Conservation (phyloP, 2,329 filamentous ascomycete species). For the Chrysosporium queenslandicum region DNA sequence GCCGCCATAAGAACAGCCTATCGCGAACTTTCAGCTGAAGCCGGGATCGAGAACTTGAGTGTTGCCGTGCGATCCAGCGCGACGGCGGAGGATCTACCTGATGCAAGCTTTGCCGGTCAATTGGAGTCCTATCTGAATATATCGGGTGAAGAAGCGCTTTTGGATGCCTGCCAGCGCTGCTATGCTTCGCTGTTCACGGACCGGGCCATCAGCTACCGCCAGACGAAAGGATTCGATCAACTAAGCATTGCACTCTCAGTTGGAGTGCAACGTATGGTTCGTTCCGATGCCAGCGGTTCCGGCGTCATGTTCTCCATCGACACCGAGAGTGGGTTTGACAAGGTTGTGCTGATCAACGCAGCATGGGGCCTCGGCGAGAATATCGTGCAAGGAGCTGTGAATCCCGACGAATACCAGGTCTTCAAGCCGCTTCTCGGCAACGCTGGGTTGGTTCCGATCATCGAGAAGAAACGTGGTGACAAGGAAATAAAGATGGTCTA, state of each 20-base stretch:
- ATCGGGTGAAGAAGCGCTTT: conserved; percentile 23
- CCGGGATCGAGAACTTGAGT: conserved; percentile 1
- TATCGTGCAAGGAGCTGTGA: conserved; percentile 31
- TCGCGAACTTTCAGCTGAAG: not conserved
- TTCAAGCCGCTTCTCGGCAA: conserved; percentile 4
- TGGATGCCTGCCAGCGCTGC: conserved; percentile 31
- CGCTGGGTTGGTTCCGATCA: not conserved
- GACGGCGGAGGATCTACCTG: conserved; percentile 33
- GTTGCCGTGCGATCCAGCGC: conserved; percentile 34
- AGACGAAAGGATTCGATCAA: conserved; percentile 20
- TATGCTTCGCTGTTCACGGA: conserved; percentile 35
- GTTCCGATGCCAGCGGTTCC: conserved; percentile 25
- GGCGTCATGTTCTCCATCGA: conserved; percentile 37
- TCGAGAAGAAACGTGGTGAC: conserved; percentile 3
- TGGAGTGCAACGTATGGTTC: conserved; percentile 24
- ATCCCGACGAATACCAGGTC: conserved; percentile 24
- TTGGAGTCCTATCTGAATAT: conserved; percentile 34
- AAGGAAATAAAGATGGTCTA: conserved; percentile 1
- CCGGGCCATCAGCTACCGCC: conserved; percentile 31
- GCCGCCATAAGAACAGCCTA: not conserved
- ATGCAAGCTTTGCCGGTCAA: conserved; percentile 34
- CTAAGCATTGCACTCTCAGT: conserved; percentile 20
- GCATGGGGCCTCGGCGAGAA: conserved; percentile 35
- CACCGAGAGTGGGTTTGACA: conserved; percentile 34
- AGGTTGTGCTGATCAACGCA: conserved; percentile 33